Evolutionary conservation across 352 stramenopile species (phyloP).

Genomic region (Aphanomyces cochlioides): DNA sequence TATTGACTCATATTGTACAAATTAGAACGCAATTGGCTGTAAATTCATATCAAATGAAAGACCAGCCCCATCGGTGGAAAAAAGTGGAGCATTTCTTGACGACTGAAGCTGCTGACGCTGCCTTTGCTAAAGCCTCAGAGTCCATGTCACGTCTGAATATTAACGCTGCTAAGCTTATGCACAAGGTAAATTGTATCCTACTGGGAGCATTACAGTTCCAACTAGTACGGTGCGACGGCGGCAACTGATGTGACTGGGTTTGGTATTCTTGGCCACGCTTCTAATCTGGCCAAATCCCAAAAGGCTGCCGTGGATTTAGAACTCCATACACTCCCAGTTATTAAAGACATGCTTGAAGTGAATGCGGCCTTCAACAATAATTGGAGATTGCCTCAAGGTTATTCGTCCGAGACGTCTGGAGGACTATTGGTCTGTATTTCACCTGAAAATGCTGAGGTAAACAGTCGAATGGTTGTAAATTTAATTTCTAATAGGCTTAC

Average conservation of each 20-base stretch:
- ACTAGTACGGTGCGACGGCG: slow-evolving; percentile 84
- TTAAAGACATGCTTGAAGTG: slow-evolving; percentile 84
- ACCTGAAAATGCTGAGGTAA: slow-evolving; percentile 63
- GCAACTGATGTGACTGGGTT: slow-evolving; percentile 96
- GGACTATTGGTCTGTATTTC: slow-evolving; percentile 90
- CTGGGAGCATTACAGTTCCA: neutral
- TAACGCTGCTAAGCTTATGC: slow-evolving; percentile 88
- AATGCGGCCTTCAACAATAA: slow-evolving; percentile 88
- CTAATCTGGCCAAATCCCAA: slow-evolving; percentile 93
- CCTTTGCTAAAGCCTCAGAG: slow-evolving; percentile 89
- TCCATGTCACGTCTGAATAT: slow-evolving; percentile 93
- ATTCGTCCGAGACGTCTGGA: slow-evolving; percentile 92
- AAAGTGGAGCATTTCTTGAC: slow-evolving; percentile 69
- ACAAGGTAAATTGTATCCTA: slow-evolving; percentile 48
- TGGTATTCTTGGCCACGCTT: slow-evolving; percentile 90
- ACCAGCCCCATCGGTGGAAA: slow-evolving; percentile 72
- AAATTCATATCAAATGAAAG: slow-evolving; percentile 91
- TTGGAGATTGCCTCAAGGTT: slow-evolving; percentile 89
- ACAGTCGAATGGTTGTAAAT: too few relatives aligned
- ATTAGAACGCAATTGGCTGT: slow-evolving; percentile 87
- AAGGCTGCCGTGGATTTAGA: slow-evolving; percentile 83
- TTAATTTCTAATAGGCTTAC: slow-evolving; percentile 40
- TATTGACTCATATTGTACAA: neutral
- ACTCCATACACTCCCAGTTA: slow-evolving; percentile 91
- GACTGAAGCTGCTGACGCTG: slow-evolving; percentile 66